A percentile compares a stretch with the other conserved stretches of the same genome.
Conservation (phyloP, 345 rosid genomes). For the Lumnitzera littorea region DNA sequence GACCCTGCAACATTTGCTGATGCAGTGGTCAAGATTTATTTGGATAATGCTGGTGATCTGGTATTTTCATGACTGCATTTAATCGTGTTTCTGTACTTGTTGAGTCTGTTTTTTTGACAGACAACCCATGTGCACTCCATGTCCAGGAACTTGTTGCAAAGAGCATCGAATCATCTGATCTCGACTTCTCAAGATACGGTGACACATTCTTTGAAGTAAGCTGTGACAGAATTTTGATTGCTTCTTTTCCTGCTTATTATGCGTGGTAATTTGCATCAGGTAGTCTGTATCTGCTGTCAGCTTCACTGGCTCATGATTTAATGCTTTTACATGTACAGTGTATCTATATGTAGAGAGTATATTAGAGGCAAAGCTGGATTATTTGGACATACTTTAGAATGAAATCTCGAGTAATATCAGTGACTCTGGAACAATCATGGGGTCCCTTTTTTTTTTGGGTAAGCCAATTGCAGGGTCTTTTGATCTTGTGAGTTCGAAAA, state of each 20-base stretch:
- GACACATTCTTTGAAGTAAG: constrained; percentile 79
- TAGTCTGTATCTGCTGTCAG: no score
- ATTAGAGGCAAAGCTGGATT: no score
- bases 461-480: no score
- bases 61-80: constrained; percentile 25
- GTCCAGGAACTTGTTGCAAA: constrained; percentile 84
- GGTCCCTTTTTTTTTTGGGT: no score
- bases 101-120: not conserved
- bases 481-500: no score
- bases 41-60: constrained; percentile 98
- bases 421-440: no score
- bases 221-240: constrained; percentile 3
- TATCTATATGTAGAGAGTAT: no score
- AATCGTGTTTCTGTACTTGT: not conserved
- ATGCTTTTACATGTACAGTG: no score
- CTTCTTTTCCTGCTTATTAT: not conserved
- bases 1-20: constrained; percentile 98
- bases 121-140: not conserved
- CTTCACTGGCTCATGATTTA: no score
- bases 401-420: no score
- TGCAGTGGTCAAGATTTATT: constrained; percentile 94
- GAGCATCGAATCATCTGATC: constrained; percentile 79
- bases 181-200: constrained; percentile 91
- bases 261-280: not conserved
- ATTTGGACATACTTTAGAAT: no score